These are phyloP conservation scores for Epichloe bromicola DNA, from an alignment of 2,329 filamentous ascomycete species.

Conservation along the genomic window DNA sequence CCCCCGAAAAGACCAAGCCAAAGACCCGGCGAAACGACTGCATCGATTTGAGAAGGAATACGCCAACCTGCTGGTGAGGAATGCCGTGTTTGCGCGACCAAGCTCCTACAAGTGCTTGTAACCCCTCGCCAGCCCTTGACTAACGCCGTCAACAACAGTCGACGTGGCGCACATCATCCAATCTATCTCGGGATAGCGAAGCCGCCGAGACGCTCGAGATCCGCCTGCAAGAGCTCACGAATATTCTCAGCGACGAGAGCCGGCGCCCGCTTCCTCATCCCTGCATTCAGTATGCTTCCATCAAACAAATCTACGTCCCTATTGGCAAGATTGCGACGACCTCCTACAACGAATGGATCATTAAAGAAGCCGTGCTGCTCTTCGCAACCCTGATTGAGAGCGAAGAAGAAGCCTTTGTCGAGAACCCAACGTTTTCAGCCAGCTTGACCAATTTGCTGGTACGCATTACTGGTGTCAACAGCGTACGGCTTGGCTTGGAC, in stretches of 20 bases:
- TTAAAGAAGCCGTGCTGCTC: conserved; percentile 71
- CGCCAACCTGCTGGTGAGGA: conserved; percentile 43
- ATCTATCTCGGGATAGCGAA: conserved; percentile 45
- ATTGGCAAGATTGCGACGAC: conserved; percentile 81
- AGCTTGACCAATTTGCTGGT: conserved; percentile 79
- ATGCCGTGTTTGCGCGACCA: neutral
- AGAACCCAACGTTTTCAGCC: conserved; percentile 72
- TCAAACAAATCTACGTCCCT: conserved; percentile 78
- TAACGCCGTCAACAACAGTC: conserved; percentile 18
- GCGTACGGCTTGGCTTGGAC: conserved; percentile 60
- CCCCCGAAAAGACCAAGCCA: conserved; percentile 44
- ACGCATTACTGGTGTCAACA: conserved; percentile 61
- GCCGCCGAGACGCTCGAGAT: conserved; percentile 50
- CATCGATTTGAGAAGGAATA: conserved; percentile 57
- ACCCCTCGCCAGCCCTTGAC: neutral
- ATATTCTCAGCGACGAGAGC: conserved; percentile 77
- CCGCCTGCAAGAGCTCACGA: conserved; percentile 49
- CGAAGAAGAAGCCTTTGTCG: conserved; percentile 89
- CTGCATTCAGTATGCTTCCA: conserved; percentile 76
- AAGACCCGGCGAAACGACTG: conserved; percentile 49
- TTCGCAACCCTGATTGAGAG: conserved; percentile 91
- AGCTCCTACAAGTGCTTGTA: neutral
- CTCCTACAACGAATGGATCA: conserved; percentile 73
- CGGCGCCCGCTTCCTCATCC: conserved; percentile 80
- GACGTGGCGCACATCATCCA: conserved; percentile 49